Conservation (phyloP, 2,329 filamentous ascomycete genomes). For the Calonectria honghensis region DNA sequence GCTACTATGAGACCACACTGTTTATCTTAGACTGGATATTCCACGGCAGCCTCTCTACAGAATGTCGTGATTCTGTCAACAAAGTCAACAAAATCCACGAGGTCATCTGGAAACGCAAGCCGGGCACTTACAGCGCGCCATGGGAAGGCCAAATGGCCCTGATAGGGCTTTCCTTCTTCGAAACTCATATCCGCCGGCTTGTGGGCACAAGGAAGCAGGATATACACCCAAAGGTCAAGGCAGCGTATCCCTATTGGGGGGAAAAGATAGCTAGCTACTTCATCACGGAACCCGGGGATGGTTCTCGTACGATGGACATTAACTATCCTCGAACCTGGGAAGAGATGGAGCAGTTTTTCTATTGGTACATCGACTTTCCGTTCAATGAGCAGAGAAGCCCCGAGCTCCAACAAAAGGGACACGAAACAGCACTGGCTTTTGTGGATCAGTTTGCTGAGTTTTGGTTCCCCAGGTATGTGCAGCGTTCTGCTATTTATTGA, state of each 20-base stretch:
- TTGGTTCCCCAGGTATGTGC: background rate
- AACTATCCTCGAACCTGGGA: constrained; percentile 16
- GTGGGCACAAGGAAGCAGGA: constrained; percentile 1
- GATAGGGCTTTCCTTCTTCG: constrained; percentile 7
- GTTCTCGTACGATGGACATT: background rate
- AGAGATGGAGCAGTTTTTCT: constrained; percentile 11
- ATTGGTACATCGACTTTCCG: constrained; percentile 10
- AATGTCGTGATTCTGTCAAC: constrained; percentile 5
- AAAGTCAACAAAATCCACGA: constrained; percentile 7
- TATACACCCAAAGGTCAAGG: constrained; percentile 1
- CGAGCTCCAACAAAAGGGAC: constrained; percentile 13
- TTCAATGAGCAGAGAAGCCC: constrained; percentile 16
- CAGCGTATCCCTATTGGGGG: background rate
- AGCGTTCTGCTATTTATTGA: background rate
- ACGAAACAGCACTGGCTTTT: constrained; percentile 11
- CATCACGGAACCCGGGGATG: background rate
- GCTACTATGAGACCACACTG: background rate
- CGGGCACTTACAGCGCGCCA: constrained; percentile 4
- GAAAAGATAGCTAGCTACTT: background rate
- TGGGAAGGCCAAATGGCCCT: constrained; percentile 12
- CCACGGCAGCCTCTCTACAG: background rate
- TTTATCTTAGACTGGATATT: constrained; percentile 16
- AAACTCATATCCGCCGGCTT: constrained; percentile 6
- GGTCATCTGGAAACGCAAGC: background rate
- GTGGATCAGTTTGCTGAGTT: constrained; percentile 16